Evolutionary conservation across 768 basidiomycete species (phyloP).

Genomic region (Russula sp.): DNA sequence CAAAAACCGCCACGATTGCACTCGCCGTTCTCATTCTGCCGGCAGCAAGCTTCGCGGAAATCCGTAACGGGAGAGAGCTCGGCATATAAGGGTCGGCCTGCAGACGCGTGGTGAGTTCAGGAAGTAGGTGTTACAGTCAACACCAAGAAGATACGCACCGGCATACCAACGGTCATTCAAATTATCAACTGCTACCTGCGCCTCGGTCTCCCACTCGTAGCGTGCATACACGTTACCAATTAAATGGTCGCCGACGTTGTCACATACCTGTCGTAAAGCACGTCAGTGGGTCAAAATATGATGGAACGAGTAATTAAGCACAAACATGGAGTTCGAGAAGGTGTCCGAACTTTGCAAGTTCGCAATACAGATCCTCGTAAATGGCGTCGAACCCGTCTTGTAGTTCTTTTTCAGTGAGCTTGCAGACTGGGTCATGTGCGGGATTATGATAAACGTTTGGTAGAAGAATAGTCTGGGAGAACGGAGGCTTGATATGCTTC

Average conservation of each 20-base stretch:
- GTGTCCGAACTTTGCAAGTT: constrained; percentile 92
- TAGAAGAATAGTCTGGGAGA: constrained; percentile 93
- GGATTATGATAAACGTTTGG: constrained; percentile 99
- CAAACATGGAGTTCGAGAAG: constrained; percentile 90
- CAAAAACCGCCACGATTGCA: constrained; percentile 98
- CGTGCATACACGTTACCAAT: constrained; percentile 98
- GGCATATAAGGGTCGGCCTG: constrained; percentile 92
- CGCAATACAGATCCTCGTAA: constrained; percentile 95
- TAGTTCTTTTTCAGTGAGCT: constrained; percentile 80
- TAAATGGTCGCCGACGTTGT: constrained; percentile 99
- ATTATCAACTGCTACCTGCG: constrained; percentile 86
- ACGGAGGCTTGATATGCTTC: constrained; percentile 97
- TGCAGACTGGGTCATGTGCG: constrained; percentile 87
- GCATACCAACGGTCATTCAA: constrained; percentile 98
- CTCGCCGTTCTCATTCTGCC: constrained; percentile 98
- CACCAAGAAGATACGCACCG: constrained; percentile 49
- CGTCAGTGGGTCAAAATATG: not conserved
- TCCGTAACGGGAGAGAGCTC: constrained; percentile 98
- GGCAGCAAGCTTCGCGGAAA: constrained; percentile 97
- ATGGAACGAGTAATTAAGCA: constrained; percentile 25
- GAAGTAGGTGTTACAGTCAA: not conserved
- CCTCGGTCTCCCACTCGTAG: constrained; percentile 98
- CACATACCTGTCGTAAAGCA: constrained; percentile 64
- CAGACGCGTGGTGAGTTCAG: not conserved
- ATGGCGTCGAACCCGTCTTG: constrained; percentile 92